Conservation (phyloP, 2,329 filamentous ascomycete species). For the Colletotrichum tropicale region DNA sequence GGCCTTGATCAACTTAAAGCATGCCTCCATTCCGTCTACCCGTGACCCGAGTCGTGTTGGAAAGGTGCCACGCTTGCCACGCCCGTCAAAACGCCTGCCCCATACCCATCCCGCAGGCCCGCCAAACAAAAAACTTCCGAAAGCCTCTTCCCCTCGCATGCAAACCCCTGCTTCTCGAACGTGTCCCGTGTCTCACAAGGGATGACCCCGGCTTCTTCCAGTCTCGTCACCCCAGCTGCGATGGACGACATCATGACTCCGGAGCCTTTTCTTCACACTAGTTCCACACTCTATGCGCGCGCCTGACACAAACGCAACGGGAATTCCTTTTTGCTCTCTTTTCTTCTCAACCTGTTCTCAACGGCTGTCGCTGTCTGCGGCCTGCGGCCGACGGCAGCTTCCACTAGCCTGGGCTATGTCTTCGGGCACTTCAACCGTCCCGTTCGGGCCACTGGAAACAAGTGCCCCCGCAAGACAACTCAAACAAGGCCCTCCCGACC, state of each 20-base stretch:
- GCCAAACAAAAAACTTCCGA: constrained; percentile 2
- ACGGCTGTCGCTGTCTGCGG: background rate
- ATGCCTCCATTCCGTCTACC: constrained; percentile 1
- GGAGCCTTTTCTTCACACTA: background rate
- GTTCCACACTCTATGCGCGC: background rate
- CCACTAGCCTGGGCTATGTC: background rate
- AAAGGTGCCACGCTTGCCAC: background rate
- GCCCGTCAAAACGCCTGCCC: background rate
- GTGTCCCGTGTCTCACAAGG: background rate
- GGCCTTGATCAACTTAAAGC: background rate
- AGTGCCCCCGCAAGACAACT: background rate
- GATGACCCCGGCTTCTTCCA: background rate
- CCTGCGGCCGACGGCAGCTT: background rate
- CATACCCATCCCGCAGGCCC: background rate
- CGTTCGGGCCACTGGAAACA: constrained; percentile 7
- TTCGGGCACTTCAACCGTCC: background rate
- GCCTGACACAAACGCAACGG: background rate
- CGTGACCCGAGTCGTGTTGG: constrained; percentile 7
- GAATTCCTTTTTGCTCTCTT: background rate
- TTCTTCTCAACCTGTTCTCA: background rate
- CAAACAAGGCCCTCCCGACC: background rate
- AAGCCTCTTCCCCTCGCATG: background rate
- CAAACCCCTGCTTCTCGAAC: background rate
- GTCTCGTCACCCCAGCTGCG: background rate
- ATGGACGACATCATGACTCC: constrained; percentile 6